Evolutionary conservation across 108 stramenopile species (phyloP).

Genomic region (Pseudonitzschia multiseries): DNA sequence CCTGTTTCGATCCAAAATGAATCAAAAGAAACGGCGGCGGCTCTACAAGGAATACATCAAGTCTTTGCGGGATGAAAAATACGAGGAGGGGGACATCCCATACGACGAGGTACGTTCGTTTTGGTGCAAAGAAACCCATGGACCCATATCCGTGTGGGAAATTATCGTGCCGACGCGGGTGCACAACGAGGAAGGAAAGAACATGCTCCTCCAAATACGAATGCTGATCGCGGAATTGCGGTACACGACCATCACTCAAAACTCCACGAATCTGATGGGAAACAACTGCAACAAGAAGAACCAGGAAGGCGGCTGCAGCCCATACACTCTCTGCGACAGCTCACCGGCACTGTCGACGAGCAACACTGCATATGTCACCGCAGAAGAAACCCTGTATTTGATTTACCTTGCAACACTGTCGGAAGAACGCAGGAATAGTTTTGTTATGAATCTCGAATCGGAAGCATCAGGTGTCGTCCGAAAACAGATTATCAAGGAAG

Average conservation of each 20-base stretch:
- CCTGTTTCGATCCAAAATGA: slow-evolving; percentile 60
- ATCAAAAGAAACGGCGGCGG: slow-evolving; percentile 45
- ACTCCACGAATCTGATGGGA: background rate
- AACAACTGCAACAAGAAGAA: background rate
- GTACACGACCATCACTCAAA: background rate
- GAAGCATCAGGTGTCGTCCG: slow-evolving; percentile 24
- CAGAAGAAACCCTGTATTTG: slow-evolving; percentile 51
- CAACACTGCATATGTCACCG: slow-evolving; percentile 14
- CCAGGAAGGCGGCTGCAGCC: background rate
- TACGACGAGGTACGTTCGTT: slow-evolving; percentile 48
- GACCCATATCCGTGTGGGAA: slow-evolving; percentile 48
- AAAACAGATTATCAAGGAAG: slow-evolving; percentile 65
- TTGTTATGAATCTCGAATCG: slow-evolving; percentile 26
- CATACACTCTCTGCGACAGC: background rate
- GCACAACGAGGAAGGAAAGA: slow-evolving; percentile 22
- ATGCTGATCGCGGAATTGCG: background rate
- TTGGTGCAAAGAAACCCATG: slow-evolving; percentile 47
- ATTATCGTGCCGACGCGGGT: slow-evolving; percentile 58
- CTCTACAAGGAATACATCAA: slow-evolving; percentile 46
- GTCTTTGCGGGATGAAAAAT: background rate
- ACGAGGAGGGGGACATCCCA: slow-evolving; percentile 20
- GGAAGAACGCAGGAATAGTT: slow-evolving; percentile 30
- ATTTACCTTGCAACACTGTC: slow-evolving; percentile 62
- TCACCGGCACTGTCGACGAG: background rate
- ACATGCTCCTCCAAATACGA: slow-evolving; percentile 16